phyloP scores from a whole-genome alignment of 768 basidiomycete species.

The Strobilomyces confusus region DNA sequence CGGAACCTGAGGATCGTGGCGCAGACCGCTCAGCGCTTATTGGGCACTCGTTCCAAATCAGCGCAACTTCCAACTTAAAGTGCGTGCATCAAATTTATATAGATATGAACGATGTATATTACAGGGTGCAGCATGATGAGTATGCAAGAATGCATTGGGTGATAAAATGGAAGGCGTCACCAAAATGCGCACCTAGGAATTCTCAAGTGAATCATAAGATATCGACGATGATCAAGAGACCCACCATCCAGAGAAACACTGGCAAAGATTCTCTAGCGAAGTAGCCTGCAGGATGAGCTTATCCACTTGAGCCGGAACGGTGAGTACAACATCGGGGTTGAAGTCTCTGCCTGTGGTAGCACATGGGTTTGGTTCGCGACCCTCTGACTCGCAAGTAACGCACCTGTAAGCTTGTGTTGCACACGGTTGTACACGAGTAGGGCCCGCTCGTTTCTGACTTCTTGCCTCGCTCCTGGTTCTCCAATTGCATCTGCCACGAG shows the following conservation, averaged over 20 bases:
- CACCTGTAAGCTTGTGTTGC: conserved; percentile 90
- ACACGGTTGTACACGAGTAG: conserved; percentile 92
- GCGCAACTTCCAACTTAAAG: no score
- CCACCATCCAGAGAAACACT: conserved; percentile 94
- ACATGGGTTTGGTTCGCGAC: not conserved
- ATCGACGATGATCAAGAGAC: not conserved
- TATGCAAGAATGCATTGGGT: conserved; percentile 11
- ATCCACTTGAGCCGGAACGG: conserved; percentile 84
- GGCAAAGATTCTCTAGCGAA: conserved; percentile 91
- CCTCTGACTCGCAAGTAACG: conserved; percentile 11
- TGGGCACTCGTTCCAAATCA: conserved; percentile 11
- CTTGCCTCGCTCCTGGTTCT: conserved; percentile 61
- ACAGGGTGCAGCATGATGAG: conserved; percentile 20
- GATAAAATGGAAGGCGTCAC: conserved; percentile 34
- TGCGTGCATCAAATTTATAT: not conserved
- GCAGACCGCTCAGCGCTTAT: no score
- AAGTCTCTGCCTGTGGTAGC: conserved; percentile 76
- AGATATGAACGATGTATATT: conserved; percentile 14
- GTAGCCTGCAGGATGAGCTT: conserved; percentile 92
- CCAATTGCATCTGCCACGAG: conserved; percentile 37
- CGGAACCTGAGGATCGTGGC: no score
- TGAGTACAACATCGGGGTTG: conserved; percentile 72
- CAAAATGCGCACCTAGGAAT: conserved; percentile 67
- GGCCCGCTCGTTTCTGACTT: conserved; percentile 88
- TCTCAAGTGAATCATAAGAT: not conserved